phyloP scores from a whole-genome alignment of 2,329 filamentous ascomycete species.

The Zasmidium citrigriseum region DNA sequence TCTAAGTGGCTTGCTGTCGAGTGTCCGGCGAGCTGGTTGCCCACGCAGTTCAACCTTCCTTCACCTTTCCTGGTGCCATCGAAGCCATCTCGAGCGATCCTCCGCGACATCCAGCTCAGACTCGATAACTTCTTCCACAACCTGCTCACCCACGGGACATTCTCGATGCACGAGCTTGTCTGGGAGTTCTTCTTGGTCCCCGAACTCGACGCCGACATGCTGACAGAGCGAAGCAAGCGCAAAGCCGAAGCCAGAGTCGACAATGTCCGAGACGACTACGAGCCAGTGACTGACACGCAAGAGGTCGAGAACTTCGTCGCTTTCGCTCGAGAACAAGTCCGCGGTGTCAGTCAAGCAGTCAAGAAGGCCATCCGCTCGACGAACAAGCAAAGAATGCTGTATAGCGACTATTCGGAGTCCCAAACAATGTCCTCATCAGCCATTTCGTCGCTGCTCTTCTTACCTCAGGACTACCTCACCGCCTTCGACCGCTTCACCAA shows the following conservation, averaged over 20 bases:
- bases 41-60: slow-evolving; percentile 72
- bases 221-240: slow-evolving; percentile 81
- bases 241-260: slow-evolving; percentile 84
- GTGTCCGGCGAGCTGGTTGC: slow-evolving; percentile 94
- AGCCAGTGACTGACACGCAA: slow-evolving; percentile 69
- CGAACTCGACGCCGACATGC: slow-evolving; percentile 85
- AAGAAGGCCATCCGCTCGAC: slow-evolving; percentile 79
- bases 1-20: slow-evolving; percentile 81
- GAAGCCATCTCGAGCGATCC: slow-evolving; percentile 80
- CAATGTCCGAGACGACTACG: slow-evolving; percentile 83
- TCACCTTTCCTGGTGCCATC: slow-evolving; percentile 93
- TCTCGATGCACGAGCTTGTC: slow-evolving; percentile 92
- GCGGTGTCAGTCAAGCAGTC: slow-evolving; percentile 79
- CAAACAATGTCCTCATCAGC: slow-evolving; percentile 54
- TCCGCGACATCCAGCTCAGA: slow-evolving; percentile 83
- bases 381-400: slow-evolving; percentile 68
- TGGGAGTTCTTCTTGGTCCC: slow-evolving; percentile 99
- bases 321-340: slow-evolving; percentile 86
- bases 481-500: slow-evolving; percentile 74
- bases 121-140: slow-evolving; percentile 88
- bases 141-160: slow-evolving; percentile 84
- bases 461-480: slow-evolving; percentile 67
- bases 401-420: slow-evolving; percentile 69
- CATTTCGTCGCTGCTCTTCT: slow-evolving; percentile 61
- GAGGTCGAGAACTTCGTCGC: slow-evolving; percentile 93